These are phyloP conservation scores for Coelastrella sp. DNA, from an alignment of 139 green algal genomes.

Conservation along the genomic window DNA sequence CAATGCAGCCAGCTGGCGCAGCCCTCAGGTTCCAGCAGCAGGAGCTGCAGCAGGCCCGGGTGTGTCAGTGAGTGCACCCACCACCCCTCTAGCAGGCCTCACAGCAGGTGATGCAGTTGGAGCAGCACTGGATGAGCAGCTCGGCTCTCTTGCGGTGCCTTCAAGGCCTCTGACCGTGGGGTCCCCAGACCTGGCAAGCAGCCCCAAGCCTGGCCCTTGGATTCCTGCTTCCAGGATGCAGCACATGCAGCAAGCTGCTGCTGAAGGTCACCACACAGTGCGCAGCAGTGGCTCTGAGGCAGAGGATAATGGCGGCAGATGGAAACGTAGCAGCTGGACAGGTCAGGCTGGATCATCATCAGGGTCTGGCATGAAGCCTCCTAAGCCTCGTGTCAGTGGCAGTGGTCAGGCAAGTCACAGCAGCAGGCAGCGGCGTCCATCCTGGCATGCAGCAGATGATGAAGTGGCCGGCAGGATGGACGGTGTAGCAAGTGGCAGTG, in stretches of 20 bases:
- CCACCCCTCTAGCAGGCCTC: not conserved
- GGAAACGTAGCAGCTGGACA: constrained; percentile 14
- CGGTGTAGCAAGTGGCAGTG: not conserved
- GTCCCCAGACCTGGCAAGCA: constrained; percentile 22
- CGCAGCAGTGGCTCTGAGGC: constrained; percentile 27
- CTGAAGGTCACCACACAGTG: not conserved
- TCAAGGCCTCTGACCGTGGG: constrained; percentile 8
- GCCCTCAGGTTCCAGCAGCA: not conserved
- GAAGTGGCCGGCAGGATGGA: not conserved
- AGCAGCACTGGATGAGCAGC: not conserved
- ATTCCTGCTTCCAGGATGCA: constrained; percentile 35
- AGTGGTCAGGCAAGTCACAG: not conserved
- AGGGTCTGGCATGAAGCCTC: constrained; percentile 4
- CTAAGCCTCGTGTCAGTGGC: not conserved
- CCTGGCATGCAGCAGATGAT: constrained; percentile 39
- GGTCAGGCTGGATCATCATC: not conserved
- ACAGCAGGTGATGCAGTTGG: constrained; percentile 14
- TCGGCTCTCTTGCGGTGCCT: not conserved
- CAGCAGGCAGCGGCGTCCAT: constrained; percentile 8
- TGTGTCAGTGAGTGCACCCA: not conserved
- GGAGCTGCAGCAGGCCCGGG: not conserved
- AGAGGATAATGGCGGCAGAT: constrained; percentile 9
- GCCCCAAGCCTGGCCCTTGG: constrained; percentile 33
- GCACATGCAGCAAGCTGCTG: constrained; percentile 25
- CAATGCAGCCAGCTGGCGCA: constrained; percentile 19